Base-by-base conservation (phyloP, 805 yeast species). In the Nakazawaea pomicola region DNA sequence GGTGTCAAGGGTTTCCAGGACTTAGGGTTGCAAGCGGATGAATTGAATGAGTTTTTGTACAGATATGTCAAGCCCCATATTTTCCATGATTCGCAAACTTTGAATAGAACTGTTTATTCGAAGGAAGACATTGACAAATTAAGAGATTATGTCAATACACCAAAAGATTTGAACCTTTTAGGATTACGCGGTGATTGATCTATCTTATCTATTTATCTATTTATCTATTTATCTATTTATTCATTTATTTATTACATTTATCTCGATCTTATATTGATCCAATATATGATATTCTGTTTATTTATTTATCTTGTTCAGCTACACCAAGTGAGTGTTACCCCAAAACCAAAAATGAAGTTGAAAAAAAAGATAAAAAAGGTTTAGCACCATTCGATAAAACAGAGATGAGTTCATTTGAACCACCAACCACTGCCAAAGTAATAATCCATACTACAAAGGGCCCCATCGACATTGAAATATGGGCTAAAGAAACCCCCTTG, bases 401-500 rank as follows among this genome's bases (percentile, higher is more conserved):
- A 23, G 25, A 23, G 25, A 23, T 23, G 25, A 30, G 20, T 32
- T 32, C 35, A 32, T 32, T 32, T 32, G 81, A 74, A 44, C 81
- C 81, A n/a, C 64, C 67, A 34, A 74, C 84, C 1, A 68, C 76
- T 8, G 85, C 83, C 3, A 74, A 72, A 48, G 80, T 78, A n/a
- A 55, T 65, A 2, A 46, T 84, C 3, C 49, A 56, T 14, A 82
- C 91, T 0, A 61, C 73, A 2, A 77, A 75, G 41, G 91, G 91
- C 0, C 58, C 64, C 3, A 57, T 83, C 0, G 75, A 69, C 19
- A 56, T 83, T 1, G 89, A 78, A 43, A 55, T 83, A 6, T 84
- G 83, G 79, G 85, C 89, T 10, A 76, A 76, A 49, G 87, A 84
- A 53, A 57, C 73, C 3, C 88, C 89, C 0, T 46, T 48, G 0